Evolutionary conservation across 2,329 filamentous ascomycete species (phyloP), one percentile per base, ranked within the genome.

Genomic region (Fusarium heterosporum): DNA sequence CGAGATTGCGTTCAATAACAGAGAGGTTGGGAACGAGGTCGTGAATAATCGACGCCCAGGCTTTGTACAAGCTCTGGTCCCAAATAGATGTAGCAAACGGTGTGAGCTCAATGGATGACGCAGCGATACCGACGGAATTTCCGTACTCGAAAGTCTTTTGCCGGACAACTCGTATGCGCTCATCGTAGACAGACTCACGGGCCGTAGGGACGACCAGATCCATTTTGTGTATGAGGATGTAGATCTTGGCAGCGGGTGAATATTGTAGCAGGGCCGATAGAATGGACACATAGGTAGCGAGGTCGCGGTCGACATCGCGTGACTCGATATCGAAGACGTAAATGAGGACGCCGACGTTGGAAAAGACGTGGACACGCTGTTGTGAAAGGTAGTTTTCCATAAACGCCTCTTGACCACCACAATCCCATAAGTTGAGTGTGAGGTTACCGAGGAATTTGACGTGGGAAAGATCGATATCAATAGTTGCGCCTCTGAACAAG

Each of bases 321-420:
- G 93, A 97, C 78, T 98, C 96, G 70, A 98, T 96, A 78, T 99
- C 96, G 81, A 99, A 99, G 78, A 99, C 96, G 82, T 99, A 99
- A 79, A 99, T 98, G 59, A 99, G 87, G 50, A 98, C 96, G 49
- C 94, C 95, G 64, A 97, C 96, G 77, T 96, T 95, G 75, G 90
- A 93, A 82, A 99, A 99, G 78, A 99, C 95, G 80, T 98, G 96
- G 55, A 93, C 90, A 61, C 96, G 92, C 81, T 98, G 96, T 74
- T 96, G 93, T 16, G 92, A 94, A 64, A 99, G 90, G 82, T 98
- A 99, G 78, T 97, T 97, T 77, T 98, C 96, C 85, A 97, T 97
- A 77, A 99, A 99, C 36, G 95, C 95, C 80, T 98, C 96, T 83
- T 99, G 96, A 60, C 95, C 96, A 81, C 96, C 96, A 78, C 96